Percentiles rank a stretch among this genome's conserved stretches.
These are phyloP conservation scores for Huiozyma sinensis DNA, from an alignment of 805 yeast species.

Conservation along the genomic window DNA sequence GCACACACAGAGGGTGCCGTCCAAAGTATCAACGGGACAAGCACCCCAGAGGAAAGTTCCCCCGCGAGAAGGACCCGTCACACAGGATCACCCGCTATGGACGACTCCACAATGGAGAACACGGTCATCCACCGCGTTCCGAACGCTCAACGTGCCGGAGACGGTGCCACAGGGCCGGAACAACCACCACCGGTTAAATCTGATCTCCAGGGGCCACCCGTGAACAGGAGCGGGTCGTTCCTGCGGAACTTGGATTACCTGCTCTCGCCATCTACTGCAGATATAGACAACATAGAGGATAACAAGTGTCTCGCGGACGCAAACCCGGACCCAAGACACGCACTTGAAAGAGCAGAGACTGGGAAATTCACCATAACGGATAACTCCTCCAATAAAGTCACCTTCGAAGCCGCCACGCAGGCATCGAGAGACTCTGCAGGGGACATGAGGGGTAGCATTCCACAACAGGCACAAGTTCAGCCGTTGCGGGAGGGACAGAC, in stretches of 20 bases:
- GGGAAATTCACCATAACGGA: not conserved
- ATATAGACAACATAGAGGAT: constrained; percentile 1
- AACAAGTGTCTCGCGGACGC: not conserved
- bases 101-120: not conserved
- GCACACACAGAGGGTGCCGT: not conserved
- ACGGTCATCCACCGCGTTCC: not conserved
- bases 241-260: constrained; percentile 30
- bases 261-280: constrained; percentile 6
- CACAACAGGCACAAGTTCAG: not conserved
- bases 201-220: not conserved
- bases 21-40: not conserved
- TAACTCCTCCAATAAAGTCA: not conserved
- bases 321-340: not conserved
- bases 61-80: not conserved
- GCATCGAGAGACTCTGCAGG: not conserved
- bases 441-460: not conserved
- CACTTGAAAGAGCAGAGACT: not conserved
- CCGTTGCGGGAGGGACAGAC: constrained; percentile 21
- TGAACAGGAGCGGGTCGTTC: constrained; percentile 22
- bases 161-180: not conserved
- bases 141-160: not conserved
- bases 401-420: not conserved
- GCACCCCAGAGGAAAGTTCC: not conserved
- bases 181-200: not conserved
- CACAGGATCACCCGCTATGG: not conserved